These are phyloP conservation scores for Chloris gayana DNA, from an alignment of 176 grass and related monocot genomes.

Conservation along the genomic window DNA sequence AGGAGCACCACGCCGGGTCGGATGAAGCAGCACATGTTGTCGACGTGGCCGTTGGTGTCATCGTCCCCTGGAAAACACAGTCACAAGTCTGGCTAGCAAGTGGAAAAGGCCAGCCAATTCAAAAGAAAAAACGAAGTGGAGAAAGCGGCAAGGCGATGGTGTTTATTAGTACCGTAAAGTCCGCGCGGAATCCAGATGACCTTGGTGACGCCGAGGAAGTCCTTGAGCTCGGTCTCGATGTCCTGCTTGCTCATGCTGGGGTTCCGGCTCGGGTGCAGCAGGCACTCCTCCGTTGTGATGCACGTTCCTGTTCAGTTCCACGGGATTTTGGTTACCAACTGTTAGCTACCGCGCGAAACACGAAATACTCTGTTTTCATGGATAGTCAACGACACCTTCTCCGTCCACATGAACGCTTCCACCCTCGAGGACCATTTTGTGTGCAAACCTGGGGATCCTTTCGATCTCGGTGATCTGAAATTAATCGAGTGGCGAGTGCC, in stretches of 20 bases:
- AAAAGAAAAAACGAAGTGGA: no score
- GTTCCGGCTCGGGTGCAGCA: slow-evolving; percentile 86
- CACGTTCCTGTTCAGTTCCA: slow-evolving; percentile 62
- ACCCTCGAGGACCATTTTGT: slow-evolving; percentile 86
- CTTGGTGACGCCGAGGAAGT: slow-evolving; percentile 77
- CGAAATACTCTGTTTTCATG: neutral
- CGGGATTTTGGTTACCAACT: neutral
- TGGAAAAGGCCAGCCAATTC: no score
- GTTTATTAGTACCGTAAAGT: slow-evolving; percentile 60
- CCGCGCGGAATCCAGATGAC: slow-evolving; percentile 91
- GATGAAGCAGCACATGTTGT: slow-evolving; percentile 89
- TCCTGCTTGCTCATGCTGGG: slow-evolving; percentile 80
- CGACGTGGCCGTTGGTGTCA: slow-evolving; percentile 89
- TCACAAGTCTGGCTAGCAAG: no score
- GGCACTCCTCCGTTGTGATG: slow-evolving; percentile 90
- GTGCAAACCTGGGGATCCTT: slow-evolving; percentile 62
- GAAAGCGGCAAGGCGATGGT: no score
- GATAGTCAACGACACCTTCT: slow-evolving; percentile 53
- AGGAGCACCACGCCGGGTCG: slow-evolving; percentile 74
- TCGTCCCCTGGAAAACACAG: slow-evolving; percentile 58
- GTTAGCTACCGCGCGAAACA: neutral
- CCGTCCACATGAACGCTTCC: slow-evolving; percentile 97
- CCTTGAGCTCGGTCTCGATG: slow-evolving; percentile 87
- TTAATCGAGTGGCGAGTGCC: neutral
- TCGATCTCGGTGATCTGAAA: slow-evolving; percentile 76